These are phyloP conservation scores for Saturnispora gosingensis DNA, from an alignment of 805 yeast genomes.

Conservation along the genomic window DNA sequence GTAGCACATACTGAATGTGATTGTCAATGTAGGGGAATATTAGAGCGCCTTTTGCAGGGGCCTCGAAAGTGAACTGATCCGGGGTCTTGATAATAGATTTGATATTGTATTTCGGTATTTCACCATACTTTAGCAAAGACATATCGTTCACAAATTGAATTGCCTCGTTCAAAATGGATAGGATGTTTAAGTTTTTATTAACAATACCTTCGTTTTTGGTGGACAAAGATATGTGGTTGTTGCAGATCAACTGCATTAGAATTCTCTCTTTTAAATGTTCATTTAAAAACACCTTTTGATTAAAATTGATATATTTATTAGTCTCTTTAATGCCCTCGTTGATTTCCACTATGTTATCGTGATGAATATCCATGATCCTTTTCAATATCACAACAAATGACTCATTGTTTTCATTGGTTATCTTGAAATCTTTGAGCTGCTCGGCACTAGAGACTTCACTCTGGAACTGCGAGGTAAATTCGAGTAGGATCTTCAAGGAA, in stretches of 20 bases:
- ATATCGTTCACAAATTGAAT: constrained; percentile 75
- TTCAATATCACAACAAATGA: constrained; percentile 43
- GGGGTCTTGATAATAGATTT: constrained; percentile 30
- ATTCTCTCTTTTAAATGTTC: constrained; percentile 76
- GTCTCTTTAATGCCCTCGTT: constrained; percentile 65
- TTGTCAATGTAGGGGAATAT: constrained; percentile 76
- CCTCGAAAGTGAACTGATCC: constrained; percentile 25
- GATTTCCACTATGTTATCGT: constrained; percentile 73
- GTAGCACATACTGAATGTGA: constrained; percentile 79
- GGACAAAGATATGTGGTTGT: constrained; percentile 69
- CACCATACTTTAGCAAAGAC: constrained; percentile 76
- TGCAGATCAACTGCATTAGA: constrained; percentile 76
- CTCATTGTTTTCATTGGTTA: constrained; percentile 32
- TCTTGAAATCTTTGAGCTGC: not conserved
- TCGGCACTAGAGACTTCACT: not conserved
- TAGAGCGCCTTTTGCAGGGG: constrained; percentile 22
- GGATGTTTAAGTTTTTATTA: constrained; percentile 56
- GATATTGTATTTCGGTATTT: constrained; percentile 49
- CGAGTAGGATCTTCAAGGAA: constrained; percentile 47
- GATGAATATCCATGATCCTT: constrained; percentile 62
- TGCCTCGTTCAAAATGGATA: constrained; percentile 52
- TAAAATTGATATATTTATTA: constrained; percentile 17
- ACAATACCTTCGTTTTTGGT: constrained; percentile 45
- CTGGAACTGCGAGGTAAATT: constrained; percentile 26
- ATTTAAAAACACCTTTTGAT: constrained; percentile 42